Evolutionary conservation across 116 monocot species (phyloP), one percentile per base, ranked within the genome.

Genomic region (Iris pallida): DNA sequence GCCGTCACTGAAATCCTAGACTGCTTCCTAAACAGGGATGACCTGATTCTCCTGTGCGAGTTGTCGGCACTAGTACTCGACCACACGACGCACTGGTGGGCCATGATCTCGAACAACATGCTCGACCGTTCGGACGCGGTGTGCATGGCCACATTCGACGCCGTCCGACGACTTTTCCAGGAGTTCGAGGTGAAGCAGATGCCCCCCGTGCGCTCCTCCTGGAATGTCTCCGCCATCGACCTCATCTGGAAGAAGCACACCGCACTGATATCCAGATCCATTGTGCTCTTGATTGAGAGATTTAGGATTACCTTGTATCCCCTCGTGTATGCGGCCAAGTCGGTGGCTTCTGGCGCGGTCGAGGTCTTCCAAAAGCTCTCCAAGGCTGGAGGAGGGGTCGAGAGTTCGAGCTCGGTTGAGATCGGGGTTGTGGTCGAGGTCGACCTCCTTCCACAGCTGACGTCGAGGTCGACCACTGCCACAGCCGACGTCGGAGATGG

Each of bases 151-250:
- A 90, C 98, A 5, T 98, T 98, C 16, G 98, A 93, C 62, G 77
- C 93, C 4, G 54, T 93, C 44, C 90, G 86, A 0, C 78, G 86
- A 41, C 77, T 98, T 20, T 98, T 98, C 71, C 83, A 88, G 69
- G 98, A 98, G 57, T 88, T 98, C 9, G 98, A 98, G 47, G 68
- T 88, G 15, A 90, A 88, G 78, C 68, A 93, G 56, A 98, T 98
- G 93, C n/a, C n/a, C n/a, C 88, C 98, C 0, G 88, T 98, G 46
- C 78, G 98, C 0, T 88, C 98, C 10, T 86, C 81, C 13, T 98
- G 98, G 98, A 86, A 90, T 9, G 85, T 85, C 19, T 78, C 85
- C 19, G 85, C 90, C 1, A 71, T 90, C 7, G 93, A 90, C 54
- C 60, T 85, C 48, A 75, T 86, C 2, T 98, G 98, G 98, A 79